A percentile compares a stretch with the other conserved stretches of the same genome.
Conservation (phyloP, 2,329 filamentous ascomycete genomes). For the Epichloe sylvatica region DNA sequence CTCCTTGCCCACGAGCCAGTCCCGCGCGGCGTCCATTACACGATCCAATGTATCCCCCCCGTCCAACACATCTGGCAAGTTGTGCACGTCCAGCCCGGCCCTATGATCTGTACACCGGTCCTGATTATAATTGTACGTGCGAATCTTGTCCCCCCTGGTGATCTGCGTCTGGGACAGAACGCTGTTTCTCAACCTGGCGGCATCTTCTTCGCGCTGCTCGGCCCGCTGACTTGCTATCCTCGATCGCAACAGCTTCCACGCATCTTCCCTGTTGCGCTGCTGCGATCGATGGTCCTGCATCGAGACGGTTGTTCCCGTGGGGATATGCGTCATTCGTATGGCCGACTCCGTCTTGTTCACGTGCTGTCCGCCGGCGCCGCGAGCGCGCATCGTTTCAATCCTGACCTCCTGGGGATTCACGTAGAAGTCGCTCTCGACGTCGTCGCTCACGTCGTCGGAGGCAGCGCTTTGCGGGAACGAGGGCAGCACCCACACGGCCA, state of each 20-base stretch:
- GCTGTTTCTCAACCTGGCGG: constrained; percentile 58
- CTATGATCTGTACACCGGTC: constrained; percentile 81
- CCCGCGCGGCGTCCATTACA: constrained; percentile 63
- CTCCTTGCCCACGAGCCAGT: constrained; percentile 63
- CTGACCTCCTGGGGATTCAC: constrained; percentile 75
- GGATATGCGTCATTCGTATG: constrained; percentile 79
- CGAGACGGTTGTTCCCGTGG: constrained; percentile 71
- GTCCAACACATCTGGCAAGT: constrained; percentile 64
- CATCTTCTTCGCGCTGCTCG: constrained; percentile 72
- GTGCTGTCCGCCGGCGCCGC: constrained; percentile 89
- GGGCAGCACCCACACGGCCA: constrained; percentile 82
- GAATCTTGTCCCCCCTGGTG: constrained; percentile 83
- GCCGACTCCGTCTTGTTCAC: constrained; percentile 98
- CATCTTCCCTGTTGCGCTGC: constrained; percentile 72
- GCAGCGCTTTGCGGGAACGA: constrained; percentile 51
- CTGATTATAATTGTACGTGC: constrained; percentile 71
- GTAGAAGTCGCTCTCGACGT: constrained; percentile 86
- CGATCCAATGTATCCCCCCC: constrained; percentile 58
- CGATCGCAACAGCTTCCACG: constrained; percentile 73
- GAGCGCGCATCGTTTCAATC: constrained; percentile 78
- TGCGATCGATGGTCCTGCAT: constrained; percentile 93
- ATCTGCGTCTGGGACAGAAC: constrained; percentile 69
- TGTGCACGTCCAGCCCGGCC: constrained; percentile 64
- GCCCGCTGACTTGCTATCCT: constrained; percentile 66
- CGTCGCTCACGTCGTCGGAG: constrained; percentile 48